phyloP scores from a whole-genome alignment of 805 yeast species.

The Sporopachydermia lactativora region DNA sequence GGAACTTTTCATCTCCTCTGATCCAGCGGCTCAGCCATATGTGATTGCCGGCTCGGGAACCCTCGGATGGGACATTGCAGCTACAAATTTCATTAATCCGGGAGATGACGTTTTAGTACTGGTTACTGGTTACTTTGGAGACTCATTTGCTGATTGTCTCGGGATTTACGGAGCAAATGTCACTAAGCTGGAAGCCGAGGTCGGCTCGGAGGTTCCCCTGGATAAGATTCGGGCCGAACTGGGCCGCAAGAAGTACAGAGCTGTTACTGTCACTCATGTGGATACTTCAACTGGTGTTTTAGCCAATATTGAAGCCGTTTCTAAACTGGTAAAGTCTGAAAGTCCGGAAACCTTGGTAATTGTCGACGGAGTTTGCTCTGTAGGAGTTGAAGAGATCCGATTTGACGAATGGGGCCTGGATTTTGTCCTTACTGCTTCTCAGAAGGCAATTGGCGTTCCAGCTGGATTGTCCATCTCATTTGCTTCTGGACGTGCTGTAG shows the following conservation, averaged over 20 bases:
- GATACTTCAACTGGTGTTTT: constrained; percentile 77
- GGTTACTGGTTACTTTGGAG: constrained; percentile 70
- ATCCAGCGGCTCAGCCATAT: constrained; percentile 41
- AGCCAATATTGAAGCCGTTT: constrained; percentile 38
- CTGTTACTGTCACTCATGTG: constrained; percentile 65
- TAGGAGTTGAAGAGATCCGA: constrained; percentile 59
- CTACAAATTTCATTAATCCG: constrained; percentile 50
- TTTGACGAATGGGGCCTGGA: constrained; percentile 69
- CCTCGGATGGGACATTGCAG: constrained; percentile 69
- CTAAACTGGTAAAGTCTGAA: constrained; percentile 31
- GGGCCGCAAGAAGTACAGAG: constrained; percentile 30
- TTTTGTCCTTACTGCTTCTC: constrained; percentile 64
- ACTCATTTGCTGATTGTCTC: constrained; percentile 53
- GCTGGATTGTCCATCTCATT: constrained; percentile 59
- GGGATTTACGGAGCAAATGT: constrained; percentile 48
- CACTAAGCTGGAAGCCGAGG: constrained; percentile 39
- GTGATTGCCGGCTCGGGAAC: constrained; percentile 70
- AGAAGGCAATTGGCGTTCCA: constrained; percentile 72
- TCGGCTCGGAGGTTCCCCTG: constrained; percentile 46
- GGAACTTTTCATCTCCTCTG: constrained; percentile 48
- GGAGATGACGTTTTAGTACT: constrained; percentile 38
- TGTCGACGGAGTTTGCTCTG: constrained; percentile 74
- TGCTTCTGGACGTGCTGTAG: constrained; percentile 49
- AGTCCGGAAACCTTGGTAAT: constrained; percentile 57
- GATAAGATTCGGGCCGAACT: constrained; percentile 34